These are phyloP conservation scores for Didymosphaeria variabile DNA, from an alignment of 2,329 filamentous ascomycete genomes.

Conservation along the genomic window DNA sequence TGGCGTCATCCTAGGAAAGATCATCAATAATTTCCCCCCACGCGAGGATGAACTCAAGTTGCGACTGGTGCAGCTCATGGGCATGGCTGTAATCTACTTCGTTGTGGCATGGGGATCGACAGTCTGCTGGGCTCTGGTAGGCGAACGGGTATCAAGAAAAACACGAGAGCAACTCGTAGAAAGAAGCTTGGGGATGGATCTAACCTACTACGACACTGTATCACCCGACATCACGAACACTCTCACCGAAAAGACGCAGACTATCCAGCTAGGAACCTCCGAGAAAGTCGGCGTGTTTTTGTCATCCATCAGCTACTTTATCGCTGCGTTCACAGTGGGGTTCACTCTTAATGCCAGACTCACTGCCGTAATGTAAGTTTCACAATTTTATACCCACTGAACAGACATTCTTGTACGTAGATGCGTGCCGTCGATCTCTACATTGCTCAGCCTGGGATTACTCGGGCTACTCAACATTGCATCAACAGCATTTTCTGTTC, in stretches of 20 bases:
- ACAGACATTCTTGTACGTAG: background rate
- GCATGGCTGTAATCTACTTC: conserved; percentile 59
- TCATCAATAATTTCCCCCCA: conserved; percentile 62
- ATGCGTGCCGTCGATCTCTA: background rate
- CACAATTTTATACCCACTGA: background rate
- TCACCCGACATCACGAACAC: conserved; percentile 60
- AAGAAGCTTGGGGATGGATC: conserved; percentile 60
- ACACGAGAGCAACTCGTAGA: conserved; percentile 58
- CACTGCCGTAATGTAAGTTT: conserved; percentile 50
- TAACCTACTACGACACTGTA: conserved; percentile 60
- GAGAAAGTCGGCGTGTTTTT: conserved; percentile 60
- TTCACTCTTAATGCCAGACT: conserved; percentile 55
- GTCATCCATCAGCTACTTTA: conserved; percentile 56
- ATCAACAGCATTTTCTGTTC: background rate
- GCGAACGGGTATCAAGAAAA: conserved; percentile 59
- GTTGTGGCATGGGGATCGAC: conserved; percentile 60
- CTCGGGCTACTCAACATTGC: background rate
- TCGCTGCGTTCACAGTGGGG: conserved; percentile 56
- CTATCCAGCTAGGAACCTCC: conserved; percentile 57
- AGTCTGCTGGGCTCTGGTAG: conserved; percentile 60
- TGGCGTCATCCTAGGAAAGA: conserved; percentile 63
- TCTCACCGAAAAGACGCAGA: conserved; percentile 57
- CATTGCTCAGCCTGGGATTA: background rate
- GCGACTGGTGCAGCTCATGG: conserved; percentile 55
- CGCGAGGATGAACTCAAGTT: conserved; percentile 53